Conservation (phyloP, 192 early-diverging fungal species). For the Helicostylum pulchrum region DNA sequence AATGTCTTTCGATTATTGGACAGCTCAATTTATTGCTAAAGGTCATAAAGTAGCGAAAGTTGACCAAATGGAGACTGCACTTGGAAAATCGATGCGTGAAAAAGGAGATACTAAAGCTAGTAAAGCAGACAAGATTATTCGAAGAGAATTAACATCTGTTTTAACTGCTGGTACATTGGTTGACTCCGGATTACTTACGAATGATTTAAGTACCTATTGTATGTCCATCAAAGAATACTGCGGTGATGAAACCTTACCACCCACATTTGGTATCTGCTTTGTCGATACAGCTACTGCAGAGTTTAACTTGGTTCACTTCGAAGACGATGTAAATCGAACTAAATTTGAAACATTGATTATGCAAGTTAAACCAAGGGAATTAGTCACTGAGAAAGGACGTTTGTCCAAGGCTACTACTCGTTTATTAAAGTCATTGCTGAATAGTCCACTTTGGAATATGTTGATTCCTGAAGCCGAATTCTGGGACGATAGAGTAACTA, state of each 20-base stretch:
- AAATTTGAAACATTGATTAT: conserved; percentile 90
- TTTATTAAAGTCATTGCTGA: conserved; percentile 60
- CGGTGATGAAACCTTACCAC: conserved; percentile 37
- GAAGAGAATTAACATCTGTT: conserved; percentile 80
- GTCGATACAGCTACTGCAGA: conserved; percentile 95
- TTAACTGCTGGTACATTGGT: conserved; percentile 91
- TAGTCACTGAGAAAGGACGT: conserved; percentile 78
- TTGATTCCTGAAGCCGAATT: conserved; percentile 71
- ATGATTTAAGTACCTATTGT: conserved; percentile 92
- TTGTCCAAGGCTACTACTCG: conserved; percentile 51
- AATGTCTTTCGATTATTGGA: conserved; percentile 91
- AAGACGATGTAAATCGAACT: conserved; percentile 86
- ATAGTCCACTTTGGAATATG: conserved; percentile 59
- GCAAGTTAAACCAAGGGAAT: conserved; percentile 88
- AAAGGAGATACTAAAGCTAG: conserved; percentile 32
- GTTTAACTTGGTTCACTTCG: conserved; percentile 75
- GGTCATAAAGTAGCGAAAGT: conserved; percentile 96
- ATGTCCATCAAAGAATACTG: conserved; percentile 78
- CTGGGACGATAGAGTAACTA: conserved; percentile 54
- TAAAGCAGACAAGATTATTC: conserved; percentile 74
- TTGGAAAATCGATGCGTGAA: conserved; percentile 92
- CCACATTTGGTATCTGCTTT: conserved; percentile 83
- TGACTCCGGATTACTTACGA: conserved; percentile 81
- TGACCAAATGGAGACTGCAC: conserved; percentile 94
- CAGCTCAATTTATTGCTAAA: conserved; percentile 90